Base-by-base conservation (phyloP, 1,139 yeast species). In the Pneumocystis wakefieldiae region DNA sequence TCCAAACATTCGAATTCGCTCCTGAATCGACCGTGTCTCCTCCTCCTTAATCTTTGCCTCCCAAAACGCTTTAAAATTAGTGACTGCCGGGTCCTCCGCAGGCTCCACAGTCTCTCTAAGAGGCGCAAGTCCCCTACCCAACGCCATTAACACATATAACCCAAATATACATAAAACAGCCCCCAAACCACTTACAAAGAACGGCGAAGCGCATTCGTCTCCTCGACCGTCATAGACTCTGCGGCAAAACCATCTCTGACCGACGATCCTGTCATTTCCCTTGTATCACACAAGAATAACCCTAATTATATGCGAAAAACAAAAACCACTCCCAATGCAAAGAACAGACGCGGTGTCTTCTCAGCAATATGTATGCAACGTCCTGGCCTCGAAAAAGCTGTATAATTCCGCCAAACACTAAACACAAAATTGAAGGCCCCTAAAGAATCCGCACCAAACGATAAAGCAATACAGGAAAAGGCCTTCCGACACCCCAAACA, bases 41-140 rank as follows among this genome's bases (percentile, higher is more conserved):
- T 67, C 68, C 53, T 60, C 61, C 32, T 64, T 64, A 35, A 65
- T 66, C 64, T 70, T 72, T 38, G 66, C 66, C 19, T 67, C 69
- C 2, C 67, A 64, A 61, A 69, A 69, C 48, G 66, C 64, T 38
- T 65, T 64, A 73, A 75, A 73, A 68, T 75, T 75, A 29, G 71
- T 68, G 8, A 68, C 62, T n/a, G 75, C 76, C n/a, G 62, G 64
- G 53, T 68, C 67, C 19, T 73, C 75, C 8, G 12, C 32, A 24
- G 55, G 32, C 24, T 7, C 55, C 12, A 29, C 32, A 12, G 55
- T 48, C 12, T 48, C 55, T 24, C 32, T 24, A 48, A 48, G 55
- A 6, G 29, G 32, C 2, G 55, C 29, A 48, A 48, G 55, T 24
- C 55, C 55, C 17, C 55, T 48, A 48, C 12, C 12, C 24, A 48